These are phyloP conservation scores for Candida dubliniensis DNA, from an alignment of 1,139 yeast species.

Conservation along the genomic window DNA sequence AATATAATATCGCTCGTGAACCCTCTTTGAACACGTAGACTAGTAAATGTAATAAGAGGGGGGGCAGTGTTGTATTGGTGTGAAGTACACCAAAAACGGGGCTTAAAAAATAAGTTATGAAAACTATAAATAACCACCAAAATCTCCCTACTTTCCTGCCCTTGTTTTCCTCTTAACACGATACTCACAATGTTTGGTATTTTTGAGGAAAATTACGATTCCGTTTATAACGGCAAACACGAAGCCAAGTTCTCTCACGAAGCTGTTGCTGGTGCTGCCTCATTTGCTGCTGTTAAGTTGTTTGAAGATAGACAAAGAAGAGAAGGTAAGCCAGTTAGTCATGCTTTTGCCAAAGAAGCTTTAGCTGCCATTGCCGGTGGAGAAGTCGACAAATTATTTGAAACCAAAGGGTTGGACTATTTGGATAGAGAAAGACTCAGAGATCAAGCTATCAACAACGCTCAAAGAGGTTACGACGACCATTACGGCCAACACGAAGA, in stretches of 20 bases:
- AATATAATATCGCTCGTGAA: too few relatives aligned
- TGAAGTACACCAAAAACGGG: too few relatives aligned
- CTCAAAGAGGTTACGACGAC: constrained; percentile 25
- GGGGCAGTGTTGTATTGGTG: too few relatives aligned
- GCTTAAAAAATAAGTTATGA: too few relatives aligned
- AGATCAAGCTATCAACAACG: constrained; percentile 25
- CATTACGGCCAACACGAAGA: constrained; percentile 29
- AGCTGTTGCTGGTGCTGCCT: constrained; percentile 35
- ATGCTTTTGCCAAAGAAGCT: constrained; percentile 31
- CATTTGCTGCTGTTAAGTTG: constrained; percentile 33
- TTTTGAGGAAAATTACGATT: constrained; percentile 42
- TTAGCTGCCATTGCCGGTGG: constrained; percentile 34
- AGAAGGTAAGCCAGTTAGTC: constrained; percentile 34
- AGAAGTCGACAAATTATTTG: constrained; percentile 36
- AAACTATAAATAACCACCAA: constrained; percentile 5
- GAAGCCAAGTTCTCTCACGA: constrained; percentile 35
- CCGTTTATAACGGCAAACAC: constrained; percentile 34
- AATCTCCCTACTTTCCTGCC: background rate
- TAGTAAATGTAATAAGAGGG: too few relatives aligned
- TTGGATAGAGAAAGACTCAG: constrained; percentile 29
- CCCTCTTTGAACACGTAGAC: too few relatives aligned
- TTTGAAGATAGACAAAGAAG: constrained; percentile 35
- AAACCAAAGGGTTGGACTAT: constrained; percentile 36
- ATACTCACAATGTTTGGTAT: constrained; percentile 18
- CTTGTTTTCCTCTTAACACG: background rate